Base-by-base conservation (phyloP, 345 rosid species). In the Hibiscus mutabilis region DNA sequence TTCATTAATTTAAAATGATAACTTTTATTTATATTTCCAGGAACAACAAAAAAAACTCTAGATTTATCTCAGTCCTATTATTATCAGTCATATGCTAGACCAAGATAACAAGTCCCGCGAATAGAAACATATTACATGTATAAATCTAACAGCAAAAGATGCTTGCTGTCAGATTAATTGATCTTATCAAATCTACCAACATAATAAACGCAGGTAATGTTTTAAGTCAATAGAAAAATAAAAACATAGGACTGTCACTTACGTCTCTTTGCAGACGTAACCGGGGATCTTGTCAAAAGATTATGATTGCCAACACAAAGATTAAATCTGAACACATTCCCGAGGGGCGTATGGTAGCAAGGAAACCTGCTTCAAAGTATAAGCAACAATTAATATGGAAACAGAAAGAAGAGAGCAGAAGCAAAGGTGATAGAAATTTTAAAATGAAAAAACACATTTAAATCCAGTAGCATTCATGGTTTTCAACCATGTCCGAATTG, bases 211-310 rank as follows among this genome's bases (percentile, higher is more conserved):
- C 56, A 46, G 6, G 4, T 29, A 29, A 52, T 9, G 42, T 3
- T 51, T 51, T 0, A 51, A 51, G 53, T 29, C 60, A 18, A 29
- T n/a, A 52, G 16, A 18, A 52, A 25, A 31, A 55, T 11, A 21
- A 59, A 66, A 70, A 42, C 59, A 60, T 59, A 29, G 16, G 37
- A 44, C 29, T 27, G n/a, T 29, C 29, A 75, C 53, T 67, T 76
- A 90, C 98, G 93, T 79, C 84, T 87, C 74, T 84, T 83, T 64
- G 67, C 40, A 31, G 81, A 73, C 84, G 78, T 66, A 60, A 82
- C 44, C 40, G 86, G 82, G 63, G 80, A 80, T 78, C 76, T 85
- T 72, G 52, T 68, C 56, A 75, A 77, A 59, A 74, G 68, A 72
- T 66, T 73, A 76, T 55, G 72, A 64, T 63, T 82, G 68, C 86